Base-by-base conservation (phyloP, 345 rosid genomes). In the Aquilaria malaccensis region DNA sequence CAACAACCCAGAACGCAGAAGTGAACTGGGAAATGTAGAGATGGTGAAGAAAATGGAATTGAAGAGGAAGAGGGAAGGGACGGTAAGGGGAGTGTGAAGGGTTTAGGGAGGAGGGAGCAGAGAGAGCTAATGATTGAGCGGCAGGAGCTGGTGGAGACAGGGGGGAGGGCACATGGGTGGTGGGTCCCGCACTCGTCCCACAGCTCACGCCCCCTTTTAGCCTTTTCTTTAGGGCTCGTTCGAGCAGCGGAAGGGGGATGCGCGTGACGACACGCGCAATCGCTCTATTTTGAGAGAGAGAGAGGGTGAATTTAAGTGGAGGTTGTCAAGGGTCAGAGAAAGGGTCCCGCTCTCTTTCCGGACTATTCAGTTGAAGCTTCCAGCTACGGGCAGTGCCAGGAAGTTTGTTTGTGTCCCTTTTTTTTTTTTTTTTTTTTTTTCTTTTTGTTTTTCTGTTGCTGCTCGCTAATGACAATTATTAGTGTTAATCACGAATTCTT, bases 111-210 rank as follows among this genome's bases (percentile, higher is more conserved):
- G 70, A 75, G 74, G 22, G 43, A 37, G 43, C 43, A 37, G 43
- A 37, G 43, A 72, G 69, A 60, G 81, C 86, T 84, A 83, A 90
- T 90, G 74, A 90, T 94, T 90, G 95, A 87, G 95, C 70, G 87
- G 97, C 83, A 87, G 88, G 81, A 82, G 95, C 96, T 81, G 97
- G 99, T 90, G 97, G 96, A 90, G 96, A 94, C 97, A 83, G 87
- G 95, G 77, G 67, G 88, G 83, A 84, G 81, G 80, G 87, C 97
- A 94, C 95, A 94, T 94, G 96, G 92, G 95, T 72, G 83, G 87
- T 86, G 95, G 98, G 90, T 14, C 80, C 96, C 81, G 50, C 31
- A 30, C 13, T 62, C 66, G 64, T 60, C 66, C 68, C 77, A 79
- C 86, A 85, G 86, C 92, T 83, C 88, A 85, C 75, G 50, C 58